Evolutionary conservation across 2,329 filamentous ascomycete genomes (phyloP), one percentile per base, ranked within the genome.

Genomic region (Penicillium rolfsii): DNA sequence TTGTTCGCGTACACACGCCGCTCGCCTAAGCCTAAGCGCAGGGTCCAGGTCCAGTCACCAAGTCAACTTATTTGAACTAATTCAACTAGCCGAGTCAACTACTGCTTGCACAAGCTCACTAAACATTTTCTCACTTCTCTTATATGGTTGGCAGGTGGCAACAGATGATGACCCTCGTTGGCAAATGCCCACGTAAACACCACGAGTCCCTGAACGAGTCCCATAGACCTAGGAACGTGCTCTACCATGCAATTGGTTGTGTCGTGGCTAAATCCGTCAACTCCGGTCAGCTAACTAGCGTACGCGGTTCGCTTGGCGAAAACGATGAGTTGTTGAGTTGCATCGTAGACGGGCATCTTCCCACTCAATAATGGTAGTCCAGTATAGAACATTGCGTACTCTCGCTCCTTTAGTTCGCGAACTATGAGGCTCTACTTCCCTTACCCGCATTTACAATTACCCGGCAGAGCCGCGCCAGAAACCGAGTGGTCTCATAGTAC

Each of bases 1-100:
- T 24, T 24, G 30, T 35, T 56, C 22, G 35, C 53, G 45, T 56
- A 46, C 53, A 46, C 41, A 36, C 33, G n/a, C 24, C 41, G 28
- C 52, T 59, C 57, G 57, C 52, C 50, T 59, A 54, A 28, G 22
- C 33, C 50, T 59, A 54, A 28, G 22, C 33, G 48, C 50, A 55
- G 52, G 52, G 52, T 55, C 52, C 58, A 59, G 54, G 52, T 50
- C 26, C 40, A 19, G n/a, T 19, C 40, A 11, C 40, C 19, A 22
- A 33, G 40, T 46, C n/a, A 6, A 41, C 11, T 9, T n/a, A 28
- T 28, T 16, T 28, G 14, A 28, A 30, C 16, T 28, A 28, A 14
- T 45, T 22, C 24, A 33, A 19, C 38, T 19, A 7, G 24, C 45
- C 26, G 45, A 30, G 45, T 48, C 30, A 48, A 30, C 45, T 48